Evolutionary conservation across 495 filamentous ascomycete genomes (phyloP).

Genomic region (Talaromyces trachyspermus): DNA sequence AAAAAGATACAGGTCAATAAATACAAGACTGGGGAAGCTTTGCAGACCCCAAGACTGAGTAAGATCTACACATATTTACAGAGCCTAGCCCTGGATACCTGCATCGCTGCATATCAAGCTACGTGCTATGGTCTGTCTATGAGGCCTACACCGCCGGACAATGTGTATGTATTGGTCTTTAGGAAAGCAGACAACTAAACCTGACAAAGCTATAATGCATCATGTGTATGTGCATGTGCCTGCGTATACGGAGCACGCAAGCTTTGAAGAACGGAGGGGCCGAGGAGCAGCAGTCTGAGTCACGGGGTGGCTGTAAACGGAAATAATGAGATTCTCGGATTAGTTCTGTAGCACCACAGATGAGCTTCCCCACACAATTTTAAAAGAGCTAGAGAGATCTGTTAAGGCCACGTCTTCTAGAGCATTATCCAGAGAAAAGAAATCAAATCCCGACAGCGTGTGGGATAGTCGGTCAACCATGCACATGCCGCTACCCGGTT

Average conservation of each 20-base stretch:
- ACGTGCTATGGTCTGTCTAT: too few relatives aligned
- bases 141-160: slow-evolving; percentile 7
- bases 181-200: not conserved
- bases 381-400: slow-evolving; percentile 7
- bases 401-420: slow-evolving; percentile 3
- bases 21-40: not conserved
- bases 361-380: slow-evolving; percentile 5
- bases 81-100: slow-evolving; percentile 6
- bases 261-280: not conserved
- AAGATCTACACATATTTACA: not conserved
- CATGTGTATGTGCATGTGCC: not conserved
- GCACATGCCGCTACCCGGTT: slow-evolving; percentile 4
- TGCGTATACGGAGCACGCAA: too few relatives aligned
- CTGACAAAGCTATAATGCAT: not conserved
- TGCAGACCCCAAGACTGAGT: not conserved
- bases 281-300: not conserved
- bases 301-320: not conserved
- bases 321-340: slow-evolving; percentile 1
- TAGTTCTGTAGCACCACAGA: slow-evolving; percentile 6
- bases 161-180: not conserved
- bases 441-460: slow-evolving; percentile 4
- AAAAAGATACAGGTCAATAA: not conserved
- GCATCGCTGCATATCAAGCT: slow-evolving; percentile 6
- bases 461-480: slow-evolving; percentile 4
- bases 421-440: not conserved